Percentiles rank a stretch among this genome's conserved stretches.
Evolutionary conservation across 1,139 yeast genomes (phyloP).

Genomic region (Protomyces lactucae-debilis): DNA sequence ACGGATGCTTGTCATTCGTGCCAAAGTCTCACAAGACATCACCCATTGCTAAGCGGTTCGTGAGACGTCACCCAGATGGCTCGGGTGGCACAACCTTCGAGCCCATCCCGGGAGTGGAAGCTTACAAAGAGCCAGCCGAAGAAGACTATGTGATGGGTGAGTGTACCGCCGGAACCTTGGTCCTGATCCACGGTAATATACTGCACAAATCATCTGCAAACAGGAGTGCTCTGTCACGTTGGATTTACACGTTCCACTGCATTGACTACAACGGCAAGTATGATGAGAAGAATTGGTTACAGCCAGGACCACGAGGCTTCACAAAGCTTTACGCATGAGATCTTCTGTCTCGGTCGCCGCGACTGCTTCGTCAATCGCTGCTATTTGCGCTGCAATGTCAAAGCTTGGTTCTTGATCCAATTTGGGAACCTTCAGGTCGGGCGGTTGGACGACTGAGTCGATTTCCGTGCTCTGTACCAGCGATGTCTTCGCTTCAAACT

Average conservation of each 20-base stretch:
- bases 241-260: conserved; percentile 74
- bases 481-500: not conserved
- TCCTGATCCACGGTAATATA: conserved; percentile 64
- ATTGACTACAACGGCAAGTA: conserved; percentile 61
- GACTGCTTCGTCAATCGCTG: conserved; percentile 20
- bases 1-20: conserved; percentile 68
- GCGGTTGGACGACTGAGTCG: not conserved
- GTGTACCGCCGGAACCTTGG: conserved; percentile 52
- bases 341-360: not conserved
- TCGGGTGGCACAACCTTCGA: conserved; percentile 49
- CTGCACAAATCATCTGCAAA: conserved; percentile 68
- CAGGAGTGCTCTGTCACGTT: conserved; percentile 53
- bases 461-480: not conserved
- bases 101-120: conserved; percentile 29
- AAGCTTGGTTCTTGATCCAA: not conserved
- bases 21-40: conserved; percentile 66
- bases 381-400: conserved; percentile 1
- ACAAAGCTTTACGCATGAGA: conserved; percentile 13
- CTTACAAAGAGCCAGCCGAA: conserved; percentile 31
- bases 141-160: conserved; percentile 50
- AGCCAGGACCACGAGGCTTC: conserved; percentile 35
- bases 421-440: not conserved
- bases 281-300: conserved; percentile 69
- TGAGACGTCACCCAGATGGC: conserved; percentile 46
- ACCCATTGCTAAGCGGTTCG: conserved; percentile 62